Evolutionary conservation across 768 basidiomycete genomes (phyloP).

Genomic region (Hygrophoropsis aurantiaca): DNA sequence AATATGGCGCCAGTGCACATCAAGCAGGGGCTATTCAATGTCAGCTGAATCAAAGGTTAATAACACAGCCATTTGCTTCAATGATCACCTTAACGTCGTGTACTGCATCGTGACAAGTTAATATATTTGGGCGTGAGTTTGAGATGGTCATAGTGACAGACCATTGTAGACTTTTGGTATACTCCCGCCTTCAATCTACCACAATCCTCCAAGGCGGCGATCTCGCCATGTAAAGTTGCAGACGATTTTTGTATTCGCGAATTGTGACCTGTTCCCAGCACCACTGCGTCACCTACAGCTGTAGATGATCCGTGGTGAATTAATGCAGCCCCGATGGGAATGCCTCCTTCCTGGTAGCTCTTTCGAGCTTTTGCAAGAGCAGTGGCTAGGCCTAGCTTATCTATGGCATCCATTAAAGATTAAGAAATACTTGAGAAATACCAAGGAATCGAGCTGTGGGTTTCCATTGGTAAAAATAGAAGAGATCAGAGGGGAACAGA

Average conservation of each 20-base stretch:
- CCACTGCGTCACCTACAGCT: slow-evolving; percentile 8
- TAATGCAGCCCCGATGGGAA: slow-evolving; percentile 63
- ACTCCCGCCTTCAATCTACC: slow-evolving; percentile 46
- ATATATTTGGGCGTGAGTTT: not conserved
- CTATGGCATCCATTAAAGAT: slow-evolving; percentile 14
- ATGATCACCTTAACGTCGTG: slow-evolving; percentile 36
- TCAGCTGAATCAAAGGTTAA: too few relatives aligned
- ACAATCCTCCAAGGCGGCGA: slow-evolving; percentile 50
- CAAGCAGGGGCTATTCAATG: slow-evolving; percentile 51
- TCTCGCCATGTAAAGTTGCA: slow-evolving; percentile 48
- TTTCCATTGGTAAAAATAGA: too few relatives aligned
- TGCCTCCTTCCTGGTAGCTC: slow-evolving; percentile 51
- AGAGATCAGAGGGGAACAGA: too few relatives aligned
- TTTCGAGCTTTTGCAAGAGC: slow-evolving; percentile 44
- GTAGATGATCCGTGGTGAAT: slow-evolving; percentile 25
- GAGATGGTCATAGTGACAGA: slow-evolving; percentile 22
- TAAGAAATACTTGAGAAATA: too few relatives aligned
- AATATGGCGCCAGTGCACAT: slow-evolving; percentile 67
- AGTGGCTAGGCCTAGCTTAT: slow-evolving; percentile 30
- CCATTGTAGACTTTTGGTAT: slow-evolving; percentile 52
- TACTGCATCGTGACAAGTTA: slow-evolving; percentile 23
- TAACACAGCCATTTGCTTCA: not conserved
- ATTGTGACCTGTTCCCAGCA: slow-evolving; percentile 47
- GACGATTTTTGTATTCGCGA: slow-evolving; percentile 43
- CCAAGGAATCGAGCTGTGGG: too few relatives aligned